Percentiles rank a stretch among this genome's conserved stretches.
These are phyloP conservation scores for Talaromyces proteolyticus DNA, from an alignment of 495 filamentous ascomycete species.

Conservation along the genomic window DNA sequence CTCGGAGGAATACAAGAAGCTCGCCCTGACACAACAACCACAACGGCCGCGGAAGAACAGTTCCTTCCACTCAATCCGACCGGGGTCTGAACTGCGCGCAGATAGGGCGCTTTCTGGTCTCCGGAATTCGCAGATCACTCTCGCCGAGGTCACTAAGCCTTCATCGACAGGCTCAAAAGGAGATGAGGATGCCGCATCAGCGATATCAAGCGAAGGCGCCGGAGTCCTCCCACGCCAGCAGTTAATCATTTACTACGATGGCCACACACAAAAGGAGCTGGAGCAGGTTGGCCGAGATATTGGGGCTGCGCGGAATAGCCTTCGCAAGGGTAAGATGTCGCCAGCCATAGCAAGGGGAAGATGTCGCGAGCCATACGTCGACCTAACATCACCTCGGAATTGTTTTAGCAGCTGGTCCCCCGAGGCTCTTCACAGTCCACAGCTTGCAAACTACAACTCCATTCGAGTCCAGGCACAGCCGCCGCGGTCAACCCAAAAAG, in stretches of 20 bases:
- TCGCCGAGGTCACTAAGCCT: background rate
- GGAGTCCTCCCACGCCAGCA: slow-evolving; percentile 62
- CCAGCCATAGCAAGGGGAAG: too few species aligned
- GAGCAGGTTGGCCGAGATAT: slow-evolving; percentile 77
- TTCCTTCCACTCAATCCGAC: slow-evolving; percentile 7
- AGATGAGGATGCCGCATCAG: too few species aligned
- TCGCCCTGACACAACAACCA: too few species aligned
- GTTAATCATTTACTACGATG: slow-evolving; percentile 87
- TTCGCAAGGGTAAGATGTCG: slow-evolving; percentile 75
- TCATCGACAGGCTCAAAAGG: slow-evolving; percentile 23
- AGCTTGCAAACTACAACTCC: background rate
- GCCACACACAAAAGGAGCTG: slow-evolving; percentile 72
- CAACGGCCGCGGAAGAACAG: slow-evolving; percentile 43
- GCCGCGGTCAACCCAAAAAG: slow-evolving; percentile 9
- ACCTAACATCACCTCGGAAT: background rate
- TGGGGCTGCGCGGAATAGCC: slow-evolving; percentile 69
- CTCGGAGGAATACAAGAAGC: slow-evolving; percentile 32
- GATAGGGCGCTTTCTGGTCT: too few species aligned
- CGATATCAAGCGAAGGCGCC: slow-evolving; percentile 32
- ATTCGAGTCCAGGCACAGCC: background rate
- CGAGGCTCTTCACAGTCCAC: background rate
- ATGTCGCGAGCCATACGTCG: slow-evolving; percentile 17
- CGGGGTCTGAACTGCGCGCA: slow-evolving; percentile 6
- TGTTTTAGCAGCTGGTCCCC: slow-evolving; percentile 5
- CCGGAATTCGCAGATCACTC: too few species aligned